Evolutionary conservation across 768 basidiomycete genomes (phyloP).

Genomic region (Lactarius sanguifluus): DNA sequence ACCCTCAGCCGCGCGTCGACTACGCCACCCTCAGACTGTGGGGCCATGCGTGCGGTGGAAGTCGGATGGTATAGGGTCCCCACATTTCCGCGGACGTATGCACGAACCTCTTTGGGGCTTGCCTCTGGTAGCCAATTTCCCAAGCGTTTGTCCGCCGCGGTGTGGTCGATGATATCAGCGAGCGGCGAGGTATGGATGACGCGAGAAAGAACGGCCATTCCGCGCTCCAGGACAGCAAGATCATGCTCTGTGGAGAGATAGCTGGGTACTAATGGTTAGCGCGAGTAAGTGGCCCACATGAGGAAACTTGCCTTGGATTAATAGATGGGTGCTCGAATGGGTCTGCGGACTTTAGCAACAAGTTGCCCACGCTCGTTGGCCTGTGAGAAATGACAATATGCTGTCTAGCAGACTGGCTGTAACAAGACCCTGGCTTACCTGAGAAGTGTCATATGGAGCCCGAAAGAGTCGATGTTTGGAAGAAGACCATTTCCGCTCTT

Average conservation of each 20-base stretch:
- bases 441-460: slow-evolving; percentile 35
- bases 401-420: not conserved
- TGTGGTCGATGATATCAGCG: slow-evolving; percentile 38
- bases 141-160: slow-evolving; percentile 34
- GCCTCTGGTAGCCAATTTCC: slow-evolving; percentile 41
- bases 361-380: slow-evolving; percentile 45
- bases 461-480: slow-evolving; percentile 30
- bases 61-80: slow-evolving; percentile 48
- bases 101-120: slow-evolving; percentile 39
- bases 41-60: slow-evolving; percentile 45
- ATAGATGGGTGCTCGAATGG: slow-evolving; percentile 45
- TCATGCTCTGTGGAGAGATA: slow-evolving; percentile 47
- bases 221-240: slow-evolving; percentile 42
- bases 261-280: slow-evolving; percentile 31
- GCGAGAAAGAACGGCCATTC: slow-evolving; percentile 40
- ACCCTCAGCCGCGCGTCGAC: slow-evolving; percentile 46
- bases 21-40: slow-evolving; percentile 40
- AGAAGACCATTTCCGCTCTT: slow-evolving; percentile 24
- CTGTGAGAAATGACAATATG: slow-evolving; percentile 31
- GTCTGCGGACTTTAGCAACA: slow-evolving; percentile 43
- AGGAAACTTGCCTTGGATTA: slow-evolving; percentile 42
- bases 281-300: slow-evolving; percentile 9
- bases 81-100: slow-evolving; percentile 37
- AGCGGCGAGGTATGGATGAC: slow-evolving; percentile 43
- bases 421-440: slow-evolving; percentile 32